Evolutionary conservation across 805 yeast species (phyloP).

Genomic region (Saturnispora bothae): DNA sequence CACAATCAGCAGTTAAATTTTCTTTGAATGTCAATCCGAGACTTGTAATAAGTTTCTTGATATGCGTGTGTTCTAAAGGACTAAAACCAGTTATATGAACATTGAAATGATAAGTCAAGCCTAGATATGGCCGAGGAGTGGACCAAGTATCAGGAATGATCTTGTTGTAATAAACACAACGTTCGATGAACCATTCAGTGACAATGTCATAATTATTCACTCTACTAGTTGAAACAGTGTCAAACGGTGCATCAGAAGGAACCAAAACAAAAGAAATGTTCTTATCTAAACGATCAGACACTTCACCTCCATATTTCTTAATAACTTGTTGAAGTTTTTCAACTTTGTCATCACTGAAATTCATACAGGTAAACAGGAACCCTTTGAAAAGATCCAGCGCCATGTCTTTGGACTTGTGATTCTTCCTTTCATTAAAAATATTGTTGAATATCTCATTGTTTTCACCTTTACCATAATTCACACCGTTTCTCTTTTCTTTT

Average conservation of each 20-base stretch:
- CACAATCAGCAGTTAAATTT: slow-evolving; percentile 39
- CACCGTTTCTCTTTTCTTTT: slow-evolving; percentile 16
- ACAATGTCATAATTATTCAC: slow-evolving; percentile 19
- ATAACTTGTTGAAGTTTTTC: slow-evolving; percentile 14
- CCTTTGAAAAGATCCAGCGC: slow-evolving; percentile 34
- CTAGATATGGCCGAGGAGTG: slow-evolving; percentile 16
- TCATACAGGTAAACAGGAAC: slow-evolving; percentile 30
- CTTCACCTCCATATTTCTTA: slow-evolving; percentile 17
- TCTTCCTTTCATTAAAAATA: neutral
- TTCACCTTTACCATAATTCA: slow-evolving; percentile 8
- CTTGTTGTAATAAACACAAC: slow-evolving; percentile 18
- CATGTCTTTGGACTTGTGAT: neutral
- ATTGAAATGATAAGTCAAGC: slow-evolving; percentile 26
- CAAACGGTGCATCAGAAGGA: slow-evolving; percentile 17
- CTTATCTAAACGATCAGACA: slow-evolving; percentile 15
- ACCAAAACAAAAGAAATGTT: slow-evolving; percentile 29
- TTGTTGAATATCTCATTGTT: slow-evolving; percentile 7
- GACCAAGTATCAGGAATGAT: slow-evolving; percentile 22
- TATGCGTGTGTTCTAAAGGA: slow-evolving; percentile 23
- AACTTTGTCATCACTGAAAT: slow-evolving; percentile 17
- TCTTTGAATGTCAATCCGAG: slow-evolving; percentile 43
- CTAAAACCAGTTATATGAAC: slow-evolving; percentile 23
- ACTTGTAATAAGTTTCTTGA: slow-evolving; percentile 44
- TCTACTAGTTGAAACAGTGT: slow-evolving; percentile 14
- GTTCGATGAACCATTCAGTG: slow-evolving; percentile 27